Evolutionary conservation across 2,329 filamentous ascomycete genomes (phyloP).

Genomic region (Aspergillus aculeatinus): DNA sequence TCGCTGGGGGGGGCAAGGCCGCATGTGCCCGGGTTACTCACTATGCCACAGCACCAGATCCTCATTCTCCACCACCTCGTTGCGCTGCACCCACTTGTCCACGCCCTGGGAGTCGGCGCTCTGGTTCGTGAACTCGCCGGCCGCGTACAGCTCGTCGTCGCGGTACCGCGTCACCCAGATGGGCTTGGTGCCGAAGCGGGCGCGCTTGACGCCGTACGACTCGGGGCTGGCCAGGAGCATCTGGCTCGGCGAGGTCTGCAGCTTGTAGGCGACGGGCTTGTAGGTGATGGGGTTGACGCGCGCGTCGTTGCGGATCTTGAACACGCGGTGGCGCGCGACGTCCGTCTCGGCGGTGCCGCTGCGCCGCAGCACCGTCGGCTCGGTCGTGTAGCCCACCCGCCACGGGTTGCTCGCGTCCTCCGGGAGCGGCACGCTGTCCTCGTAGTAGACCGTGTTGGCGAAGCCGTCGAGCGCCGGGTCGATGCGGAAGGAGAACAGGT

Average conservation of each 20-base stretch:
- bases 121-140: slow-evolving; percentile 53
- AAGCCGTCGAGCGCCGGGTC: slow-evolving; percentile 62
- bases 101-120: slow-evolving; percentile 55
- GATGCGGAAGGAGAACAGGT: slow-evolving; percentile 69
- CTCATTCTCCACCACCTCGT: slow-evolving; percentile 52
- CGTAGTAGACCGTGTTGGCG: slow-evolving; percentile 55
- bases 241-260: slow-evolving; percentile 49
- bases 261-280: slow-evolving; percentile 52
- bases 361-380: slow-evolving; percentile 50
- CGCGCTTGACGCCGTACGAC: slow-evolving; percentile 48
- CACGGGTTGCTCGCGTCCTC: slow-evolving; percentile 59
- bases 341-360: slow-evolving; percentile 56
- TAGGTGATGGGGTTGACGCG: slow-evolving; percentile 48
- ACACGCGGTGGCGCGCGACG: slow-evolving; percentile 48
- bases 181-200: slow-evolving; percentile 53
- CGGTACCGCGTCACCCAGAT: slow-evolving; percentile 56
- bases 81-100: slow-evolving; percentile 50
- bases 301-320: slow-evolving; percentile 54
- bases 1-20: too few species aligned
- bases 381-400: slow-evolving; percentile 61
- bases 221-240: slow-evolving; percentile 50
- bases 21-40: slow-evolving; percentile 20
- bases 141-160: slow-evolving; percentile 54
- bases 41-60: slow-evolving; percentile 43
- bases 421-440: slow-evolving; percentile 55